phyloP scores from a whole-genome alignment of 257 asterid species.

The Ocimum tenuiflorum region DNA sequence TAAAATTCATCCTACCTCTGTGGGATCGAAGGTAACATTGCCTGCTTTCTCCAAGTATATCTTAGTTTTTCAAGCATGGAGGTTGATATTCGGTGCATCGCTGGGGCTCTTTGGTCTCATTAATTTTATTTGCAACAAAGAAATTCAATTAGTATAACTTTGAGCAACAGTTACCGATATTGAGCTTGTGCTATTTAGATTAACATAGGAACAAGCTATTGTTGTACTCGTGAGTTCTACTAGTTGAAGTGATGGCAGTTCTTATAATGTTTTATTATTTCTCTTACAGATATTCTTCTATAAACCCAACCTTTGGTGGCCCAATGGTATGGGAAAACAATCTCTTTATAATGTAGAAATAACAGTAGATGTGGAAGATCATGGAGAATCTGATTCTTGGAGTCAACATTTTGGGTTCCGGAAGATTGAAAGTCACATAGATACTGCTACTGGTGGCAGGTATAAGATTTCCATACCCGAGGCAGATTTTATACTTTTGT shows the following conservation, averaged over 20 bases:
- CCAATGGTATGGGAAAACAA: conserved; percentile 98
- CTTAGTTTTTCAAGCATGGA: background rate
- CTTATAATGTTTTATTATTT: conserved; percentile 11
- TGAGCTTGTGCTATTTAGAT: background rate
- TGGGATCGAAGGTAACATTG: background rate
- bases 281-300: conserved; percentile 65
- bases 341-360: conserved; percentile 73
- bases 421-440: conserved; percentile 72
- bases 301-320: conserved; percentile 97
- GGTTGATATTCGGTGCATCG: background rate
- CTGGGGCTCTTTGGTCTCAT: background rate
- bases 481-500: conserved; percentile 5
- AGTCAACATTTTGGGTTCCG: conserved; percentile 87
- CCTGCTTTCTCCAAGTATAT: background rate
- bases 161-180: background rate
- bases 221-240: background rate
- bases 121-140: background rate
- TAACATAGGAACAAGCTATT: background rate
- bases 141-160: background rate
- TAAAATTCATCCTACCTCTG: no score
- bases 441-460: conserved; percentile 90
- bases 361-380: conserved; percentile 57
- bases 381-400: conserved; percentile 87
- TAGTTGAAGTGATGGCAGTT: background rate
- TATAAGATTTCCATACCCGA: conserved; percentile 20